A percentile compares a stretch with the other conserved stretches of the same genome.
Evolutionary conservation across 179 eudicot species (phyloP).

Genomic region (Beta corolliflora): DNA sequence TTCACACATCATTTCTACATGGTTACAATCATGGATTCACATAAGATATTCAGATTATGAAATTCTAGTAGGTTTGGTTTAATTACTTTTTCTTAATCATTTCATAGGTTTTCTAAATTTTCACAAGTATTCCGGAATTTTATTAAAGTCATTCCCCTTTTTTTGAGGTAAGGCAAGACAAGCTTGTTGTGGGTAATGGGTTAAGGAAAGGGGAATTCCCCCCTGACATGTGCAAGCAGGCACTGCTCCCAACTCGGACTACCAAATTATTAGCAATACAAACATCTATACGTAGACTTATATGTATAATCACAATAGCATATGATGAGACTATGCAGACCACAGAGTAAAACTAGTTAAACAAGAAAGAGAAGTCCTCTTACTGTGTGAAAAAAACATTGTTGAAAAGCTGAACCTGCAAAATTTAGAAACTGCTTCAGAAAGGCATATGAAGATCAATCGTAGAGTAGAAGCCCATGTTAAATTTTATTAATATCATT

Average conservation of each 20-base stretch:
- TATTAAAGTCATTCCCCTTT: too few species aligned
- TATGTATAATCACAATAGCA: neutral
- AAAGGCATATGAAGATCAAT: neutral
- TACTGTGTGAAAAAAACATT: conserved; percentile 87
- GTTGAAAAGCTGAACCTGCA: conserved; percentile 92
- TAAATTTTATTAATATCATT: neutral
- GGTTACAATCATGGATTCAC: too few species aligned
- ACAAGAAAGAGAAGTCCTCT: conserved; percentile 20
- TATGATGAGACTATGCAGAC: neutral
- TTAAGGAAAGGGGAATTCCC: too few species aligned
- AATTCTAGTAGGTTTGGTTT: too few species aligned
- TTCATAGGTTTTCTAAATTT: too few species aligned
- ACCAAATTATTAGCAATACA: neutral
- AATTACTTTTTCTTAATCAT: too few species aligned
- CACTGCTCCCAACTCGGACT: neutral
- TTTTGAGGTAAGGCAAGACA: too few species aligned
- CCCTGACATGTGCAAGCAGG: too few species aligned
- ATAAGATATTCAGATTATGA: too few species aligned
- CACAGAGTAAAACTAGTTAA: neutral
- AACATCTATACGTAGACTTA: neutral
- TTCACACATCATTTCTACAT: too few species aligned
- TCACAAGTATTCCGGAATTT: too few species aligned
- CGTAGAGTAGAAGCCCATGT: neutral
- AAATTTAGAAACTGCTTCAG: conserved; percentile 17
- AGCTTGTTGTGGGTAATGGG: too few species aligned